Evolutionary conservation across 2,329 filamentous ascomycete species (phyloP).

Genomic region (Neophaeococcomyces aloes): DNA sequence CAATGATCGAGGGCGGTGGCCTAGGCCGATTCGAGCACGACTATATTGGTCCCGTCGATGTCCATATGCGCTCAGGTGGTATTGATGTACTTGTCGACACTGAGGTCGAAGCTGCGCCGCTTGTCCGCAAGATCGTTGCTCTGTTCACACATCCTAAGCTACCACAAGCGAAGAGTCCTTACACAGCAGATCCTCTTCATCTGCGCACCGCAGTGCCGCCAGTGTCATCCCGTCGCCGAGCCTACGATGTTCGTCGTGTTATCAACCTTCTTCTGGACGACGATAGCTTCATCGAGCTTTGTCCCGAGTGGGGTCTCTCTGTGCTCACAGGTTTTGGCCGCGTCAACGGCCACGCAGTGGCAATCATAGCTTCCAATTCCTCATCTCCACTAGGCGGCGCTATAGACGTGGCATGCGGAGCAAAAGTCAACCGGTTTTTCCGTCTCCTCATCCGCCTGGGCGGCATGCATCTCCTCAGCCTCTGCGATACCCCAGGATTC

Average conservation of each 20-base stretch:
- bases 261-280: conserved; percentile 15
- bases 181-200: conserved; percentile 15
- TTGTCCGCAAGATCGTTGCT: conserved; percentile 15
- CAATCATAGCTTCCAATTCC: conserved; percentile 15
- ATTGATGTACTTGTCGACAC: conserved; percentile 16
- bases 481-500: conserved; percentile 16
- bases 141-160: conserved; percentile 15
- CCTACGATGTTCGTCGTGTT: conserved; percentile 15
- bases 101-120: conserved; percentile 15
- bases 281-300: conserved; percentile 16
- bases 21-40: conserved; percentile 16
- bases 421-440: conserved; percentile 15
- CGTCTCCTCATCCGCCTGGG: conserved; percentile 15
- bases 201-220: conserved; percentile 15
- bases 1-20: conserved; percentile 16
- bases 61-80: conserved; percentile 16
- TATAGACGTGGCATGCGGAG: conserved; percentile 14
- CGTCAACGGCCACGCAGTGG: conserved; percentile 14
- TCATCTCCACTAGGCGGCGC: conserved; percentile 14
- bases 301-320: conserved; percentile 15
- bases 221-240: conserved; percentile 13
- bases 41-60: conserved; percentile 15
- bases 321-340: conserved; percentile 16
- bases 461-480: conserved; percentile 17
- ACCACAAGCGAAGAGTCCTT: conserved; percentile 13